phyloP scores from a whole-genome alignment of 768 basidiomycete genomes.

The Trametes cingulata region DNA sequence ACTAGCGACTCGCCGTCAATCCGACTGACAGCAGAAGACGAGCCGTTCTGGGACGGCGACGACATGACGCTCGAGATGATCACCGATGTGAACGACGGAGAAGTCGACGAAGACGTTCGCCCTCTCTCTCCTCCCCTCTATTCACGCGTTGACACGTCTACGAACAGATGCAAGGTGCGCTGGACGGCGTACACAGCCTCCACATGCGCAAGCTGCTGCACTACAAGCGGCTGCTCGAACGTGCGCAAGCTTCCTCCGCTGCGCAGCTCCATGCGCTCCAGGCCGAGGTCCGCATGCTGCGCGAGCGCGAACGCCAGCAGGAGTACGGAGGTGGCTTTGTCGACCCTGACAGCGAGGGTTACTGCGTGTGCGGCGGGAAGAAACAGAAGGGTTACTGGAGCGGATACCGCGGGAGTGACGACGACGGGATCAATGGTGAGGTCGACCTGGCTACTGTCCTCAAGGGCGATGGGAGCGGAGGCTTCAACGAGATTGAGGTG shows the following conservation, averaged over 20 bases:
- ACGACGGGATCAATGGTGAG: conserved; percentile 47
- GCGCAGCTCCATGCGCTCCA: conserved; percentile 86
- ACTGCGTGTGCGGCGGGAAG: conserved; percentile 59
- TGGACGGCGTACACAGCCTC: conserved; percentile 42
- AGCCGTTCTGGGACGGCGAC: conserved; percentile 48
- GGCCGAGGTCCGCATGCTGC: conserved; percentile 72
- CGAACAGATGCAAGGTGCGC: conserved; percentile 45
- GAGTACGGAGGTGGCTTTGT: conserved; percentile 27
- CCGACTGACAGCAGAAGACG: conserved; percentile 32
- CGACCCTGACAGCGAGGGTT: conserved; percentile 29
- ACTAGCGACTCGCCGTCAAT: conserved; percentile 29
- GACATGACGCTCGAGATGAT: conserved; percentile 74
- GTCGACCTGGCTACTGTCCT: conserved; percentile 52
- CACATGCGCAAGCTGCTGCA: conserved; percentile 62
- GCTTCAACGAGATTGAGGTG: conserved; percentile 71
- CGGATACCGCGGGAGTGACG: conserved; percentile 56
- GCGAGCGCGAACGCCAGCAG: conserved; percentile 41
- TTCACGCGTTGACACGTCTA: background rate
- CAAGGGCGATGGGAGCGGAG: conserved; percentile 48
- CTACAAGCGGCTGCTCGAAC: conserved; percentile 79
- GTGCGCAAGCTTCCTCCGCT: conserved; percentile 74
- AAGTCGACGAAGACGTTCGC: conserved; percentile 74
- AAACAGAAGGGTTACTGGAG: conserved; percentile 71
- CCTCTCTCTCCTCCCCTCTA: background rate
- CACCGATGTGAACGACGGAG: conserved; percentile 66